phyloP scores from a whole-genome alignment of 2,329 filamentous ascomycete genomes.

The Stachybotrys chlorohalonatus region DNA sequence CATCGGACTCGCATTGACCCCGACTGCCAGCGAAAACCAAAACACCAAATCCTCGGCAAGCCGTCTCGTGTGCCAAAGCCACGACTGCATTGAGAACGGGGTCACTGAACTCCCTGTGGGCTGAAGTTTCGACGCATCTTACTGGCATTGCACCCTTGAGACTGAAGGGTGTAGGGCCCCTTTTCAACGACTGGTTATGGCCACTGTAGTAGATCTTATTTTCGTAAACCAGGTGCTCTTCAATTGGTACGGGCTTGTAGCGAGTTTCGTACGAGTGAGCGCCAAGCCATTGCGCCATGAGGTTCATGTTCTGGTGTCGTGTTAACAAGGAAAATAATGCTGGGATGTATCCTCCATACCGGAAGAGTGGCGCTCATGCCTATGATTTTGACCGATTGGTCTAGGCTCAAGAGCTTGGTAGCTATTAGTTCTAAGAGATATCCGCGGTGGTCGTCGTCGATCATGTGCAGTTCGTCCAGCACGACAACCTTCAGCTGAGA shows the following conservation, averaged over 20 bases:
- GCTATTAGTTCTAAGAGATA: conserved; percentile 68
- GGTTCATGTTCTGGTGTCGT: conserved; percentile 50
- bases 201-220: conserved; percentile 47
- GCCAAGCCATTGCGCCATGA: conserved; percentile 61
- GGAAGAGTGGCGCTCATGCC: conserved; percentile 75
- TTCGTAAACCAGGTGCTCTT: conserved; percentile 66
- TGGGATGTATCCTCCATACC: conserved; percentile 29
- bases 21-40: conserved; percentile 68
- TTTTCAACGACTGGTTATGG: background rate
- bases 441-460: conserved; percentile 66
- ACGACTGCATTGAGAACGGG: conserved; percentile 62
- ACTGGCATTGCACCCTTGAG: conserved; percentile 24
- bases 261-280: conserved; percentile 64
- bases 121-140: conserved; percentile 44
- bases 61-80: conserved; percentile 60
- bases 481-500: conserved; percentile 58
- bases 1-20: conserved; percentile 56
- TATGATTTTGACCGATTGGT: conserved; percentile 59
- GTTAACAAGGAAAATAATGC: background rate
- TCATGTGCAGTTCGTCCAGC: conserved; percentile 74
- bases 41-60: conserved; percentile 57
- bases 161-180: background rate
- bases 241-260: conserved; percentile 66
- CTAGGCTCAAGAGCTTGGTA: conserved; percentile 62
- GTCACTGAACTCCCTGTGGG: conserved; percentile 53